These are phyloP conservation scores for Boletus calvinii DNA, from an alignment of 1,284 basidiomycete species.

Conservation along the genomic window DNA sequence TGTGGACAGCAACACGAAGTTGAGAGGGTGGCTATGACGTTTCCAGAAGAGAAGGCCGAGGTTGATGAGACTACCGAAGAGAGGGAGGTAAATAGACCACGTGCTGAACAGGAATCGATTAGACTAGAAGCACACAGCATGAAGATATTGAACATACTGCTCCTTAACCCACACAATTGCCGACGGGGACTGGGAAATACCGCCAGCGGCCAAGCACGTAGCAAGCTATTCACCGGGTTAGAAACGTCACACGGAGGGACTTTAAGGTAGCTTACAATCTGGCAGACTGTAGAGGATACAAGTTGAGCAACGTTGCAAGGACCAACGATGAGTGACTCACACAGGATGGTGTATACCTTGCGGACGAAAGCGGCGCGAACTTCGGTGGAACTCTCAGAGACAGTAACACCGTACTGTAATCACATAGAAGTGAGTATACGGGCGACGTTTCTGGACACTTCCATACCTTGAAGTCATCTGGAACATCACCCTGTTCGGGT, in stretches of 20 bases:
- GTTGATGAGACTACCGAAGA: slow-evolving; percentile 73
- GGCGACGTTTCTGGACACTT: not conserved
- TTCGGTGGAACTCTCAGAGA: slow-evolving; percentile 69
- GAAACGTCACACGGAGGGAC: not conserved
- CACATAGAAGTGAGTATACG: slow-evolving; percentile 11
- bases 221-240: slow-evolving; percentile 48
- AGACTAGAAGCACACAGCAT: slow-evolving; percentile 4
- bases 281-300: slow-evolving; percentile 47
- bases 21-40: slow-evolving; percentile 81
- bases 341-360: slow-evolving; percentile 79
- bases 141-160: slow-evolving; percentile 48
- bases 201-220: slow-evolving; percentile 67
- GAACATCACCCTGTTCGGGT: slow-evolving; percentile 65
- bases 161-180: slow-evolving; percentile 65
- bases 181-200: slow-evolving; percentile 56
- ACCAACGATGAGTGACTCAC: slow-evolving; percentile 45
- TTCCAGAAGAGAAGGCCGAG: slow-evolving; percentile 84
- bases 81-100: slow-evolving; percentile 74
- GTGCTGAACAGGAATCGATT: slow-evolving; percentile 41
- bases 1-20: slow-evolving; percentile 72
- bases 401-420: slow-evolving; percentile 70
- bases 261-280: slow-evolving; percentile 52
- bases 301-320: slow-evolving; percentile 5
- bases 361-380: slow-evolving; percentile 74
- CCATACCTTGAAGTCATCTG: slow-evolving; percentile 81